Percentiles rank a stretch among this genome's conserved stretches.
These are phyloP conservation scores for Elongisporangium senticosum DNA, from an alignment of 352 stramenopile genomes.

Conservation along the genomic window DNA sequence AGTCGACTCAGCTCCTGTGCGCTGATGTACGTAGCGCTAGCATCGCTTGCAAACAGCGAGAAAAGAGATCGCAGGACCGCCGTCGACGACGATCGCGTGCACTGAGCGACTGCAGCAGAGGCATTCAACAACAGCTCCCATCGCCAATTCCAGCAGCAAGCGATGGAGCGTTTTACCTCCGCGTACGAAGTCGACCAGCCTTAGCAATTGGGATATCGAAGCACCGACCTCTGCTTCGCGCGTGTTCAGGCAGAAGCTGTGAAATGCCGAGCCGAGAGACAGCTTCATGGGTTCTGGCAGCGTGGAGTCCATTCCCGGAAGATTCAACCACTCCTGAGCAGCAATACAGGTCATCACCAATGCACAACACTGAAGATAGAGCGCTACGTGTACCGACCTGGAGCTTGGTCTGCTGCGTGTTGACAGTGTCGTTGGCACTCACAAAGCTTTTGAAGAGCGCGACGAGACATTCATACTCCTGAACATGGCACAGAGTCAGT, in stretches of 20 bases:
- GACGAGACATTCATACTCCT: conserved; percentile 69
- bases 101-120: conserved; percentile 43
- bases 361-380: not conserved
- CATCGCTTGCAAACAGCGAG: conserved; percentile 34
- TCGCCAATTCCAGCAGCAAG: not conserved
- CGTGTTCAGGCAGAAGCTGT: conserved; percentile 42
- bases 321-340: conserved; percentile 35
- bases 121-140: not conserved
- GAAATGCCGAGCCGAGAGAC: conserved; percentile 39
- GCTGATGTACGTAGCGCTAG: conserved; percentile 21
- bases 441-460: conserved; percentile 26
- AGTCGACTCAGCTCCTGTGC: conserved; percentile 39
- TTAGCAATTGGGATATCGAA: conserved; percentile 13
- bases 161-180: conserved; percentile 25
- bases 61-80: conserved; percentile 50
- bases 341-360: not conserved
- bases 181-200: conserved; percentile 54
- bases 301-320: conserved; percentile 22
- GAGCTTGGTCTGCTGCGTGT: conserved; percentile 19
- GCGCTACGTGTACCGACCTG: conserved; percentile 24
- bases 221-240: conserved; percentile 12
- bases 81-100: conserved; percentile 58
- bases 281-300: conserved; percentile 19
- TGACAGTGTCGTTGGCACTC: conserved; percentile 13
- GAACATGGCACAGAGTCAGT: not conserved